Conservation (phyloP, 129 eudicot species). For the Flaveria brownii region DNA sequence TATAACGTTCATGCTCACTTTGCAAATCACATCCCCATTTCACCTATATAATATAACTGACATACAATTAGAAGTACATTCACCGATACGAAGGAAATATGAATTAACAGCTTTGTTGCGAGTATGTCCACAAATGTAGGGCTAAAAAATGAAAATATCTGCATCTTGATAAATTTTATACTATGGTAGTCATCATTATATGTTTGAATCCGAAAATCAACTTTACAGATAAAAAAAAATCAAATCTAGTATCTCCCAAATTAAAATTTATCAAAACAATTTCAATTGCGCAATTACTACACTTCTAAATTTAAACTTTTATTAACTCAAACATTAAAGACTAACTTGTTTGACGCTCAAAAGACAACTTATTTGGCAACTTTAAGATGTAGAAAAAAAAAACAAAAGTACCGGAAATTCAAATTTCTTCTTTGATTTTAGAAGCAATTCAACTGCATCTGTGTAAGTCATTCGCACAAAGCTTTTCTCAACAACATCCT, state of each 20-base stretch:
- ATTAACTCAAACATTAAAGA: background rate
- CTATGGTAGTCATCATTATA: background rate
- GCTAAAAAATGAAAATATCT: background rate
- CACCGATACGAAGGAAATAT: background rate
- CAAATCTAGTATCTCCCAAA: background rate
- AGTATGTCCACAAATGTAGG: background rate
- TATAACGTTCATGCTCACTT: slow-evolving; percentile 96
- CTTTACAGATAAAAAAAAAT: background rate
- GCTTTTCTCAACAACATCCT: slow-evolving; percentile 88
- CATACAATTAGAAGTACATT: slow-evolving; percentile 6
- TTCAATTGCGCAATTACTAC: background rate
- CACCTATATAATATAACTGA: slow-evolving; percentile 56
- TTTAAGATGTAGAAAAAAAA: slow-evolving; percentile 14
- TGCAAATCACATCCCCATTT: slow-evolving; percentile 99
- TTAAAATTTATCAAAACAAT: background rate
- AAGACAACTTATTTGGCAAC: background rate
- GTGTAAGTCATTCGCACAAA: slow-evolving; percentile 86
- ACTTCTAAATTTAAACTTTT: background rate
- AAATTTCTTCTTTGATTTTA: slow-evolving; percentile 79
- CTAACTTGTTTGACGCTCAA: background rate
- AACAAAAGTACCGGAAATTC: slow-evolving; percentile 71
- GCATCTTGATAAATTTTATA: background rate
- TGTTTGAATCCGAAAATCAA: background rate
- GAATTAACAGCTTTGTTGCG: background rate
- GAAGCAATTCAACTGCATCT: slow-evolving; percentile 83